Percentiles rank a stretch among this genome's conserved stretches.
Evolutionary conservation across 2,329 filamentous ascomycete genomes (phyloP).

Genomic region (Gyromitra esculenta): DNA sequence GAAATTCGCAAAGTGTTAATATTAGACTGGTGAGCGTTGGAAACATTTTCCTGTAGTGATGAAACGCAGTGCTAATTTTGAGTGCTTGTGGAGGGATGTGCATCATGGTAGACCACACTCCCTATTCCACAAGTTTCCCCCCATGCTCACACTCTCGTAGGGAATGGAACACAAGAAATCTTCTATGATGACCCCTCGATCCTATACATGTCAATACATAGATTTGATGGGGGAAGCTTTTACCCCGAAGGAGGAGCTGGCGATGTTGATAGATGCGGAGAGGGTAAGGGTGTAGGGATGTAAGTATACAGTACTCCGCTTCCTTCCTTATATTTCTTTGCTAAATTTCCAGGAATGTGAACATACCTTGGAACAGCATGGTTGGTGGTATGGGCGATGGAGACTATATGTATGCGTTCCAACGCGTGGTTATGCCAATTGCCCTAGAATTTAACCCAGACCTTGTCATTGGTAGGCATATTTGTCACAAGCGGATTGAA

Average conservation of each 20-base stretch:
- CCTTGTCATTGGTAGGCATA: constrained; percentile 75
- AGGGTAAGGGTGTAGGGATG: constrained; percentile 68
- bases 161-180: constrained; percentile 95
- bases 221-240: constrained; percentile 83
- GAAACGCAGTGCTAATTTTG: constrained; percentile 28
- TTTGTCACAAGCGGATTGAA: neutral
- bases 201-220: constrained; percentile 93
- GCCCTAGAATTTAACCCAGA: constrained; percentile 93
- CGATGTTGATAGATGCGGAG: constrained; percentile 69
- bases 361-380: constrained; percentile 71
- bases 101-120: constrained; percentile 67
- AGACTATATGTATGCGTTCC: constrained; percentile 96
- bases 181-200: constrained; percentile 96
- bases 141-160: constrained; percentile 60
- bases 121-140: neutral
- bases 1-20: constrained; percentile 88
- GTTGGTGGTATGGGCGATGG: constrained; percentile 85
- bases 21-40: constrained; percentile 82
- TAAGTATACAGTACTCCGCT: constrained; percentile 57
- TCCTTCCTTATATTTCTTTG: neutral
- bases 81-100: constrained; percentile 66
- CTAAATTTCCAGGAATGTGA: constrained; percentile 67
- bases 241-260: constrained; percentile 76
- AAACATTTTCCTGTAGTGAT: neutral
- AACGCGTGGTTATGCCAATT: constrained; percentile 95